Conservation (phyloP, 768 basidiomycete species). For the Favolaschia claudopus region DNA sequence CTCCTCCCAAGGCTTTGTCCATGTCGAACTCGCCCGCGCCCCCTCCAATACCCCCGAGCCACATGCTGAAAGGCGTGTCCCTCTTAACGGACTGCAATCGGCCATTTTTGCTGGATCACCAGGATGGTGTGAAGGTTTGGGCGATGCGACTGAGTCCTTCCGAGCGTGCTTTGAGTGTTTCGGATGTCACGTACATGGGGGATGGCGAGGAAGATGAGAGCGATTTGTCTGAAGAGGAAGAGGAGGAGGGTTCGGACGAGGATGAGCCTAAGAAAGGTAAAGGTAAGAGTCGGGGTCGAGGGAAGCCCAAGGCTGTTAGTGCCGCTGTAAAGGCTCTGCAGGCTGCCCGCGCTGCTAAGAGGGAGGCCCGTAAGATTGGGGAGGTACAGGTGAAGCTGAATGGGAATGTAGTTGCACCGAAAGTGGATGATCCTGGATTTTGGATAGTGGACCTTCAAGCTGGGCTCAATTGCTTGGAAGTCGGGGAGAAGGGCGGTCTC, state of each 20-base stretch:
- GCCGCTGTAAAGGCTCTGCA: constrained; percentile 31
- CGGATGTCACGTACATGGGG: constrained; percentile 59
- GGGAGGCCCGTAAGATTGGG: constrained; percentile 57
- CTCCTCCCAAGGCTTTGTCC: constrained; percentile 31
- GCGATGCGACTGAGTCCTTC: constrained; percentile 64
- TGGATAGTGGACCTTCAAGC: constrained; percentile 70
- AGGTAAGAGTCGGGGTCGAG: constrained; percentile 46
- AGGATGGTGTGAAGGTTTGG: constrained; percentile 80
- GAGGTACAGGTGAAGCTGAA: constrained; percentile 73
- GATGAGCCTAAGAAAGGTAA: constrained; percentile 52
- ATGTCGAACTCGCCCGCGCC: constrained; percentile 50
- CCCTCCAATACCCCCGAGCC: constrained; percentile 43
- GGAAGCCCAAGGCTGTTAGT: constrained; percentile 39
- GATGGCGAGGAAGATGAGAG: constrained; percentile 69
- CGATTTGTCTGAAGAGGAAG: constrained; percentile 54
- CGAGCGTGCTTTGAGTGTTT: constrained; percentile 64
- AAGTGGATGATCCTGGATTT: constrained; percentile 52
- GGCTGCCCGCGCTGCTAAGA: constrained; percentile 41
- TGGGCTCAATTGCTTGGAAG: constrained; percentile 71
- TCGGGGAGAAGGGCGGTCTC: constrained; percentile 75
- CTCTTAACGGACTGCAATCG: constrained; percentile 63
- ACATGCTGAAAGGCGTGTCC: constrained; percentile 61
- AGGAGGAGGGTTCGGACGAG: constrained; percentile 50
- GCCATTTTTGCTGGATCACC: constrained; percentile 63
- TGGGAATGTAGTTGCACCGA: constrained; percentile 55